phyloP scores from a whole-genome alignment of 495 filamentous ascomycete genomes.

The Zalerion maritima region DNA sequence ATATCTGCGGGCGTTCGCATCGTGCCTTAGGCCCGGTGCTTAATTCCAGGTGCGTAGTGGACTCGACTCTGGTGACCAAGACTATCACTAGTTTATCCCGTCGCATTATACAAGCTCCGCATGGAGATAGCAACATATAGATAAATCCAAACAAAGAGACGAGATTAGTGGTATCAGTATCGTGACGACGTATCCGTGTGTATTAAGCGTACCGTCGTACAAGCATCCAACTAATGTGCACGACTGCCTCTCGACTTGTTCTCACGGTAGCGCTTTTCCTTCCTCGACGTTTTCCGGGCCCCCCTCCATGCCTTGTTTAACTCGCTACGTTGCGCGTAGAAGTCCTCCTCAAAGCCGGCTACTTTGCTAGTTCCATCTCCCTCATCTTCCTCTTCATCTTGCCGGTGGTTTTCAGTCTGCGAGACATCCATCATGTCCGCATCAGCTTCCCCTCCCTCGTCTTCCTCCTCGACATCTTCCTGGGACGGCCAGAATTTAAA shows the following conservation, averaged over 20 bases:
- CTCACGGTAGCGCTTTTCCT: slow-evolving; percentile 77
- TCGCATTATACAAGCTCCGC: too few relatives aligned
- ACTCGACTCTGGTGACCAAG: too few relatives aligned
- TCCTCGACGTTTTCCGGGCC: slow-evolving; percentile 60
- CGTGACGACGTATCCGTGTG: too few relatives aligned
- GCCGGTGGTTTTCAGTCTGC: slow-evolving; percentile 16
- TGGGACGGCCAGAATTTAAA: slow-evolving; percentile 35
- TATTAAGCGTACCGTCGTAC: too few relatives aligned
- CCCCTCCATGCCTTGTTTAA: slow-evolving; percentile 87
- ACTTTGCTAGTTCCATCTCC: slow-evolving; percentile 10
- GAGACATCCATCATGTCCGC: slow-evolving; percentile 15
- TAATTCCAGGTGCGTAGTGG: too few relatives aligned
- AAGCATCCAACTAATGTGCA: too few relatives aligned
- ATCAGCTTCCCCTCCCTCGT: slow-evolving; percentile 23
- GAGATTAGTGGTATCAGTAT: too few relatives aligned
- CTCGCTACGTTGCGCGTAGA: slow-evolving; percentile 83
- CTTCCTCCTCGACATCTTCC: slow-evolving; percentile 22
- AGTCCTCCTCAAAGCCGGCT: slow-evolving; percentile 69
- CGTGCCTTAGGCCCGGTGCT: too few relatives aligned
- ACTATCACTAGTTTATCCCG: too few relatives aligned
- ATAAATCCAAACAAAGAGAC: too few relatives aligned
- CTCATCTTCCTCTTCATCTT: slow-evolving; percentile 21
- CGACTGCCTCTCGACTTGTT: slow-evolving; percentile 56
- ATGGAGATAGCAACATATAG: too few relatives aligned
- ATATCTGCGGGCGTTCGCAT: too few relatives aligned